phyloP scores from a whole-genome alignment of 2,329 filamentous ascomycete genomes.

The Xylariales sp. region DNA sequence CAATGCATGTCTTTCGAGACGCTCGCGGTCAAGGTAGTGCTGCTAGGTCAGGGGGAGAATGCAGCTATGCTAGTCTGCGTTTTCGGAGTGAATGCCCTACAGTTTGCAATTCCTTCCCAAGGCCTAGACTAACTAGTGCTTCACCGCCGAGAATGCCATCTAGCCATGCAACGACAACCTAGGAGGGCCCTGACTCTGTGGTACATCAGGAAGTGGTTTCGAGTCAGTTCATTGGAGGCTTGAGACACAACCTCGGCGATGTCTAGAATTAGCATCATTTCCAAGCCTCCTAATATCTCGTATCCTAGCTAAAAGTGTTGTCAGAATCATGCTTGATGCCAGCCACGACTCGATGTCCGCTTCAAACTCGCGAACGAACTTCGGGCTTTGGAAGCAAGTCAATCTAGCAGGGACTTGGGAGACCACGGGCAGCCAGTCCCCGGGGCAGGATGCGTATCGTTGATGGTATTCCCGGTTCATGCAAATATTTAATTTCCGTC shows the following conservation, averaged over 20 bases:
- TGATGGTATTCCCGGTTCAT: too few relatives aligned
- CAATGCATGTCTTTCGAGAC: too few relatives aligned
- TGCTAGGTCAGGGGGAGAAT: constrained; percentile 1
- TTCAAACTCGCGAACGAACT: too few relatives aligned
- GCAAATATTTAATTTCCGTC: too few relatives aligned
- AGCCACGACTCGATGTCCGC: neutral
- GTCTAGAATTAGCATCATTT: too few relatives aligned
- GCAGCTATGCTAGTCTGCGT: neutral
- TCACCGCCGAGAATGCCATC: constrained; percentile 1
- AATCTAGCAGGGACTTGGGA: neutral
- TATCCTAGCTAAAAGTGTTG: neutral
- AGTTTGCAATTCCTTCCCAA: neutral
- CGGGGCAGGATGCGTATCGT: too few relatives aligned
- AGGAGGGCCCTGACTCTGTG: neutral
- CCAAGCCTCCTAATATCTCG: neutral
- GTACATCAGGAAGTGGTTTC: neutral
- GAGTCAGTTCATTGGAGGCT: constrained; percentile 1
- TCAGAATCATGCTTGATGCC: neutral
- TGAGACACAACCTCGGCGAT: too few relatives aligned
- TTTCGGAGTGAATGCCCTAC: neutral
- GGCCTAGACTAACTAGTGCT: neutral
- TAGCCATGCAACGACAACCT: neutral
- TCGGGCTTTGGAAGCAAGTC: too few relatives aligned
- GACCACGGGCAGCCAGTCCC: too few relatives aligned
- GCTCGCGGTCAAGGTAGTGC: neutral